Evolutionary conservation across 2,329 filamentous ascomycete species (phyloP), one percentile per base, ranked within the genome.

Genomic region (Verticillium nubilum): DNA sequence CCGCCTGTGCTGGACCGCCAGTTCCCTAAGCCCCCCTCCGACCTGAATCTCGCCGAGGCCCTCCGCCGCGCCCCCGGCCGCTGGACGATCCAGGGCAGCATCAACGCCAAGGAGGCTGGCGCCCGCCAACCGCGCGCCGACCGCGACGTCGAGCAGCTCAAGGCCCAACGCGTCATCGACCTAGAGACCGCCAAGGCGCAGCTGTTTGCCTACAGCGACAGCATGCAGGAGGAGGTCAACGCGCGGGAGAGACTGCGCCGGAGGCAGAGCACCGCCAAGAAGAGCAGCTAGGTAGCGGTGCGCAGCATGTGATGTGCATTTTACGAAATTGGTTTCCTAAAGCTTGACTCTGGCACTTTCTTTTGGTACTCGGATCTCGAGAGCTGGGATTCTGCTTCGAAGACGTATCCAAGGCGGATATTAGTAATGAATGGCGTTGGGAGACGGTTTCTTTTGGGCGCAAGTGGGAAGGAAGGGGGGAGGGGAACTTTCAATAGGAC

Each of bases 121-220:
- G 69, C 73, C 58, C 67, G 68, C 62, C 60, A 69, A 54, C 52
- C 60, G 54, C 54, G 62, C 62, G 29, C 29, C 29, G 66, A 67
- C 28, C 61, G 67, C 58, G 71, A 69, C 61, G 65, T 62, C 60
- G 62, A 64, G 52, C 63, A 70, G 37, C 67, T 71, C 60, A 68
- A 71, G 53, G 74, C 75, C 53, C 68, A 70, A 60, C 70, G 73
- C 42, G 69, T 70, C 17, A 69, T 68, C 60, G 74, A 77, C 53
- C 73, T 83, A 42, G 78, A 80, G 57, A 73, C 74, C 35, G 74
- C 74, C 28, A 85, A 84, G 74, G 71, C 67, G 61, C 73, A 80
- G 33, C 70, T 84, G 17, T 73, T 79, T 17, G 72, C 73, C 54
- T 72, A 72, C 31, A 72, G 73, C 58, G 68, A 66, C 27, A 62